phyloP scores from a whole-genome alignment of 257 asterid genomes.

The Rauvolfia tetraphylla region DNA sequence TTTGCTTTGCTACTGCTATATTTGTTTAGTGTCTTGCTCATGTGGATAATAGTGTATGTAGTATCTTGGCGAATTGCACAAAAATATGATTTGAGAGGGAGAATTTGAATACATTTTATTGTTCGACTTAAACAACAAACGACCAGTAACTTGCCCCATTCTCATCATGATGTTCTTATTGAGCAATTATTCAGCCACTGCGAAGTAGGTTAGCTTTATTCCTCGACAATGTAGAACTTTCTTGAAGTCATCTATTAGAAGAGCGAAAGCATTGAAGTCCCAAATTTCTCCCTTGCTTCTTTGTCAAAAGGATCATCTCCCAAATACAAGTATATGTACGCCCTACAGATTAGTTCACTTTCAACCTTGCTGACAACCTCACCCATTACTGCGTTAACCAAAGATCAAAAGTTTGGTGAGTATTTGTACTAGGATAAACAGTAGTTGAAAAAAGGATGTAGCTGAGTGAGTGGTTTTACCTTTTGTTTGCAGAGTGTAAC shows the following conservation, averaged over 20 bases:
- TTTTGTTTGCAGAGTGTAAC: conserved; percentile 67
- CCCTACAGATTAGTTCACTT: conserved; percentile 76
- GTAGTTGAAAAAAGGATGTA: not conserved
- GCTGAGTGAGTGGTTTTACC: conserved; percentile 28
- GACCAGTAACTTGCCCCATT: not conserved
- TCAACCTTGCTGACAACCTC: conserved; percentile 60
- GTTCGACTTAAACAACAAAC: not conserved
- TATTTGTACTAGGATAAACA: not conserved
- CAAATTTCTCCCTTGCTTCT: conserved; percentile 68
- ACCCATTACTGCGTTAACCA: conserved; percentile 47
- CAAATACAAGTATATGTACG: conserved; percentile 51
- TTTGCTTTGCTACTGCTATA: not conserved
- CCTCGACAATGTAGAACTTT: conserved; percentile 24
- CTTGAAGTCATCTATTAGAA: conserved; percentile 30
- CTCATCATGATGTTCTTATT: conserved; percentile 26
- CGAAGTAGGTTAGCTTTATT: conserved; percentile 33
- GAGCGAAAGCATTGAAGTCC: conserved; percentile 50
- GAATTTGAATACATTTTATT: not conserved
- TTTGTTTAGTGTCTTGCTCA: not conserved
- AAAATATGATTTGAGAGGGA: not conserved
- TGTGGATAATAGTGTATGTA: not conserved
- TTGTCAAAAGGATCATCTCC: conserved; percentile 80
- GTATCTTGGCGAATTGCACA: conserved; percentile 3
- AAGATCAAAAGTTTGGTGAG: conserved; percentile 14
- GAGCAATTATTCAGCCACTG: conserved; percentile 30